A percentile compares a stretch with the other conserved stretches of the same genome.
phyloP scores from a whole-genome alignment of 2,329 filamentous ascomycete genomes.

The Clarireedia homoeocarpa region DNA sequence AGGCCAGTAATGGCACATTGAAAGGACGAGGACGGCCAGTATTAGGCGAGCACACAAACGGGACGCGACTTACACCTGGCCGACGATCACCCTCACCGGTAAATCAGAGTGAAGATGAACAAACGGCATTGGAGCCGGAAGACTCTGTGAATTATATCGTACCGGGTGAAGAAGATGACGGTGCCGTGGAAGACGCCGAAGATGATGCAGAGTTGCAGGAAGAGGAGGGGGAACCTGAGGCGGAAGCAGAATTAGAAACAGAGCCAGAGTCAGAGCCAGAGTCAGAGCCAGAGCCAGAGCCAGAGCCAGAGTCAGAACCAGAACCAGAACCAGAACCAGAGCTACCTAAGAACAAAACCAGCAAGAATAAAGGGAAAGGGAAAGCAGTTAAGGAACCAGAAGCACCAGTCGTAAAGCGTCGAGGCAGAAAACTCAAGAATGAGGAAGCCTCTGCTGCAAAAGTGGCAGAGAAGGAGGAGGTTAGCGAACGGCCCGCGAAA shows the following conservation, averaged over 20 bases:
- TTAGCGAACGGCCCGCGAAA: constrained; percentile 13
- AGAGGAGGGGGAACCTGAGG: constrained; percentile 14
- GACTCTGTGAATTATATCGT: constrained; percentile 22
- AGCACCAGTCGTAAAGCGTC: not conserved
- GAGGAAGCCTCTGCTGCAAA: constrained; percentile 16
- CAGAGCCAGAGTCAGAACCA: constrained; percentile 17
- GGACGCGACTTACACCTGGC: constrained; percentile 14
- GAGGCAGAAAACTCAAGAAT: constrained; percentile 7
- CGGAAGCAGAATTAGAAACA: constrained; percentile 12
- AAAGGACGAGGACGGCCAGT: constrained; percentile 7
- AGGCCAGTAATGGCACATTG: not conserved
- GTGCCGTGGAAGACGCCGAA: constrained; percentile 28
- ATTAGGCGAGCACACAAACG: constrained; percentile 15
- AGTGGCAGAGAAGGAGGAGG: constrained; percentile 1
- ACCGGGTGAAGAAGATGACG: constrained; percentile 19
- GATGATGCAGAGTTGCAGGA: constrained; percentile 15
- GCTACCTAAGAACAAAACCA: not conserved
- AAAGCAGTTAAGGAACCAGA: constrained; percentile 5
- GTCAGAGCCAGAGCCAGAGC: constrained; percentile 5
- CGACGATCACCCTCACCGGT: constrained; percentile 5
- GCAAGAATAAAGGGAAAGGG: constrained; percentile 10
- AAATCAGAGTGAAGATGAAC: constrained; percentile 27
- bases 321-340: constrained; percentile 3
- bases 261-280: constrained; percentile 1
- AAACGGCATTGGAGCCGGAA: constrained; percentile 41